Conservation (phyloP, 1,139 yeast species). For the Casaregolazyma lundiana region DNA sequence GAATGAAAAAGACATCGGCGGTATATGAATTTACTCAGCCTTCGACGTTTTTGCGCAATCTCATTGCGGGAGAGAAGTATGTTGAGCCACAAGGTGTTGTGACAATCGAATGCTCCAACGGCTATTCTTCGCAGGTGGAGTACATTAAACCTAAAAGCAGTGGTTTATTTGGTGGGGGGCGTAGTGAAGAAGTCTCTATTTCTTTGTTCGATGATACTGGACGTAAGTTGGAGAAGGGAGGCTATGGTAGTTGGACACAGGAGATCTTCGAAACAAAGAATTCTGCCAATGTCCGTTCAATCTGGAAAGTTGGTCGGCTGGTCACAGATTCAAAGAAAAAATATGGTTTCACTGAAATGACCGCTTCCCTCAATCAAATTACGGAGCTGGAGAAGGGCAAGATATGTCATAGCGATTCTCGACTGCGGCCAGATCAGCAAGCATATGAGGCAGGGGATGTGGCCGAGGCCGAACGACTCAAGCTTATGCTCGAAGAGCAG, state of each 20-base stretch:
- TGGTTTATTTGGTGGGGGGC: conserved; percentile 67
- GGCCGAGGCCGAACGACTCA: conserved; percentile 65
- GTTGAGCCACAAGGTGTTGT: conserved; percentile 79
- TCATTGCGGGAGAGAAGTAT: conserved; percentile 92
- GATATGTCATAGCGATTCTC: conserved; percentile 82
- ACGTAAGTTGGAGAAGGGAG: conserved; percentile 27
- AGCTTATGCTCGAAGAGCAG: conserved; percentile 64
- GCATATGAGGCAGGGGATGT: conserved; percentile 65
- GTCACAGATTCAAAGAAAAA: conserved; percentile 56
- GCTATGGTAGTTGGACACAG: conserved; percentile 74
- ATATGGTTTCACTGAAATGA: conserved; percentile 81
- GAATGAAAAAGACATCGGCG: conserved; percentile 59
- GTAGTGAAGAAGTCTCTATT: conserved; percentile 73
- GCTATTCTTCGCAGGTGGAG: conserved; percentile 63
- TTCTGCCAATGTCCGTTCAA: conserved; percentile 24
- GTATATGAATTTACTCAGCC: conserved; percentile 79
- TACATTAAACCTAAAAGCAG: conserved; percentile 52
- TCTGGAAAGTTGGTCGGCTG: conserved; percentile 67
- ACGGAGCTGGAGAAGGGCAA: conserved; percentile 60
- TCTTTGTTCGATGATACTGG: conserved; percentile 42
- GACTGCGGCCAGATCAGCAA: conserved; percentile 81
- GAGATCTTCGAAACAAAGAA: conserved; percentile 40
- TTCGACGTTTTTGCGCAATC: conserved; percentile 71
- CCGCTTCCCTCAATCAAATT: conserved; percentile 75
- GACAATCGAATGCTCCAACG: conserved; percentile 62